Conservation (phyloP, 2,329 filamentous ascomycete species). For the Pseudogymnoascus sp. region DNA sequence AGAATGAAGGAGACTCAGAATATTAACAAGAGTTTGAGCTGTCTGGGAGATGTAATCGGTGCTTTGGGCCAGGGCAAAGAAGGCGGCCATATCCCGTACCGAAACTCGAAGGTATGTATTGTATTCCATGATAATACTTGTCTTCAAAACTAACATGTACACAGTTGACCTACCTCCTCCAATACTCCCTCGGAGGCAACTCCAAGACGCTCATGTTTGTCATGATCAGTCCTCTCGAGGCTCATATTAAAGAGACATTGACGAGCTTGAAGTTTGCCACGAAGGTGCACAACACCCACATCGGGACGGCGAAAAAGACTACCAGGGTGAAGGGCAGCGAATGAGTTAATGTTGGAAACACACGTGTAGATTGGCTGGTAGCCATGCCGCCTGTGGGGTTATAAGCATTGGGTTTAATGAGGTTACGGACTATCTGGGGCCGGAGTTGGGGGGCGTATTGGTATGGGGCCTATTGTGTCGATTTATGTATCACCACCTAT, state of each 20-base stretch:
- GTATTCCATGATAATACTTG: constrained; percentile 8
- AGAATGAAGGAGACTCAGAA: constrained; percentile 90
- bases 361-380: not conserved
- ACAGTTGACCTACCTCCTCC: constrained; percentile 81
- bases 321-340: constrained; percentile 42
- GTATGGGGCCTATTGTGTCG: not conserved
- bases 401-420: not conserved
- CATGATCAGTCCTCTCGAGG: constrained; percentile 90
- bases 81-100: constrained; percentile 77
- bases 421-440: constrained; percentile 5
- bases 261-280: constrained; percentile 94
- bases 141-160: constrained; percentile 17
- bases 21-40: constrained; percentile 92
- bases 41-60: constrained; percentile 88
- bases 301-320: constrained; percentile 76
- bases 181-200: constrained; percentile 91
- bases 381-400: not conserved
- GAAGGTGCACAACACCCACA: constrained; percentile 88
- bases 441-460: not conserved
- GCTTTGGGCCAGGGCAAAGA: constrained; percentile 78
- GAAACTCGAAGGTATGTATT: constrained; percentile 74
- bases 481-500: constrained; percentile 8
- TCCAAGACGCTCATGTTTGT: constrained; percentile 99
- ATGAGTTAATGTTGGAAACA: not conserved
- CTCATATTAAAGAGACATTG: constrained; percentile 84